These are phyloP conservation scores for Mortierella alpina DNA, from an alignment of 192 early-diverging fungal genomes.

Conservation along the genomic window DNA sequence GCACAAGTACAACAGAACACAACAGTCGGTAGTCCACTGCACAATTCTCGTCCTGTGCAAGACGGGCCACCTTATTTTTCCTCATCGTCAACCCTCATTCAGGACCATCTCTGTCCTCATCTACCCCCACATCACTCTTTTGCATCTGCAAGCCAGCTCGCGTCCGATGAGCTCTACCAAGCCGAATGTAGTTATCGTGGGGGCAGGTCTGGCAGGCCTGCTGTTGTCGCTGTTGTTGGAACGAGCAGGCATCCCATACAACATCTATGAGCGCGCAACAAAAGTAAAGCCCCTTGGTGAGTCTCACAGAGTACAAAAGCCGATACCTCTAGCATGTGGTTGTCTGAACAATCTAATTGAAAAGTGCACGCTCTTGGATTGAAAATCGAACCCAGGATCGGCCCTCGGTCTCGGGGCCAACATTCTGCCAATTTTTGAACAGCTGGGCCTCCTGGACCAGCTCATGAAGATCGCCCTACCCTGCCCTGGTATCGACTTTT, in stretches of 20 bases:
- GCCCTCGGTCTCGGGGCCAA: conserved; percentile 13
- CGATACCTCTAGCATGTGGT: neutral
- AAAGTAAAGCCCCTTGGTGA: conserved; percentile 7
- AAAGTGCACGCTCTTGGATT: neutral
- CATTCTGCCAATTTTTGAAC: conserved; percentile 20
- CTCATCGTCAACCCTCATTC: too few relatives aligned
- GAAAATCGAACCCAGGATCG: neutral
- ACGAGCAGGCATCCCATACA: neutral
- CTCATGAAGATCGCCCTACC: neutral
- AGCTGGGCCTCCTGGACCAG: conserved; percentile 12
- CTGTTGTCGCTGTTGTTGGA: neutral
- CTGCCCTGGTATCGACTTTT: neutral
- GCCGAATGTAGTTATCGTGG: neutral
- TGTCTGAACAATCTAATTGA: neutral
- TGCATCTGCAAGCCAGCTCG: too few relatives aligned
- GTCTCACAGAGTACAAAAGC: neutral
- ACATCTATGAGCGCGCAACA: conserved; percentile 1
- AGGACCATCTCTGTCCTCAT: too few relatives aligned
- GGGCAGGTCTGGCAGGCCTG: neutral
- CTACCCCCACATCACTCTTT: too few relatives aligned
- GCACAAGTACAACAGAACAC: too few relatives aligned
- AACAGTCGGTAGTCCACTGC: too few relatives aligned
- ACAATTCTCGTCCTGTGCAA: too few relatives aligned
- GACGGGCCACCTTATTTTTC: too few relatives aligned
- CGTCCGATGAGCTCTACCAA: too few relatives aligned